Conservation (phyloP, 176 grass and related monocot species). For the Zea mays region Zm-B73-REFERENCE-NAM-5.0 NC_050101.1:160975501-160976000, state of each 20-base stretch:
- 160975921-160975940: neutral
- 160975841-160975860: neutral
- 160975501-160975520: slow-evolving; percentile 54
- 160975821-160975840: neutral
- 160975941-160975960: neutral
- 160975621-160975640: slow-evolving; percentile 22
- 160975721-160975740: slow-evolving; percentile 13
- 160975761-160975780: slow-evolving; percentile 21
- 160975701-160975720: slow-evolving; percentile 32
- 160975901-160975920: neutral
- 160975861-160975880: neutral
- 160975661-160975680: slow-evolving; percentile 83
- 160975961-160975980: slow-evolving; percentile 7
- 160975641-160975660: slow-evolving; percentile 65
- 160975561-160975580: slow-evolving; percentile 77
- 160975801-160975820: neutral
- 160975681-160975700: slow-evolving; percentile 71
- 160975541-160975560: slow-evolving; percentile 79
- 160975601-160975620: slow-evolving; percentile 41
- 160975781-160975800: slow-evolving; percentile 14
- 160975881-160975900: neutral
- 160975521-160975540: slow-evolving; percentile 70
- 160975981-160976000: neutral
- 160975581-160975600: slow-evolving; percentile 52
- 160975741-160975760: slow-evolving; percentile 3